phyloP scores from a whole-genome alignment of 345 rosid genomes.

The Reutealis trisperma region DNA sequence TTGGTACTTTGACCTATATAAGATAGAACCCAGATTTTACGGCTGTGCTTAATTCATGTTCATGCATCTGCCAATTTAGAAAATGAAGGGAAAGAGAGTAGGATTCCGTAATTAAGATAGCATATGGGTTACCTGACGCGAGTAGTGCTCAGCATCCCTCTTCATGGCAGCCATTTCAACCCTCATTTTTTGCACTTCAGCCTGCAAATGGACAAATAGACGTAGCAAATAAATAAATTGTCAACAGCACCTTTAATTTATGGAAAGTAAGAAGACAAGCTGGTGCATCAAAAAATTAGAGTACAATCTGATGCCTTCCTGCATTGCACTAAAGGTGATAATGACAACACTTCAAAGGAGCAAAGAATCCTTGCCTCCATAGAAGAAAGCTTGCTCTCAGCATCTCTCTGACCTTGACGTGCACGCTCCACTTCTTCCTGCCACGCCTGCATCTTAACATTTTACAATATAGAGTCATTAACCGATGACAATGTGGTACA shows the following conservation, averaged over 20 bases:
- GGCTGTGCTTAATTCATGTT: background rate
- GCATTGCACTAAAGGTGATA: background rate
- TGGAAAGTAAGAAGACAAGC: background rate
- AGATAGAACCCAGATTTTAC: background rate
- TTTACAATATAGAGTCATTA: constrained; percentile 14
- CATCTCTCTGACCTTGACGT: constrained; percentile 91
- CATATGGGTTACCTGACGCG: constrained; percentile 73
- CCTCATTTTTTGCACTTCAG: constrained; percentile 90
- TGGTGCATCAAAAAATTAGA: constrained; percentile 2
- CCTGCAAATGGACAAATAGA: constrained; percentile 49
- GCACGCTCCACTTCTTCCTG: constrained; percentile 97
- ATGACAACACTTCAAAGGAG: constrained; percentile 11
- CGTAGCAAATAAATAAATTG: background rate
- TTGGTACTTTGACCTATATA: background rate
- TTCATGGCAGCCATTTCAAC: constrained; percentile 98
- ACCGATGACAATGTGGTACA: background rate
- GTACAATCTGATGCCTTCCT: background rate
- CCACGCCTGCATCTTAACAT: constrained; percentile 82
- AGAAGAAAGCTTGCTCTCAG: constrained; percentile 88
- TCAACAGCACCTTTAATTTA: background rate
- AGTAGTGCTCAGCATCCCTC: constrained; percentile 99
- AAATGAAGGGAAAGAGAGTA: constrained; percentile 3
- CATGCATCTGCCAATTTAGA: background rate
- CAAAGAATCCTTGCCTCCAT: constrained; percentile 63
- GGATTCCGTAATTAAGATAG: constrained; percentile 12